These are phyloP conservation scores for Periconia sp. DNA, from an alignment of 2,329 filamentous ascomycete species.

Conservation along the genomic window DNA sequence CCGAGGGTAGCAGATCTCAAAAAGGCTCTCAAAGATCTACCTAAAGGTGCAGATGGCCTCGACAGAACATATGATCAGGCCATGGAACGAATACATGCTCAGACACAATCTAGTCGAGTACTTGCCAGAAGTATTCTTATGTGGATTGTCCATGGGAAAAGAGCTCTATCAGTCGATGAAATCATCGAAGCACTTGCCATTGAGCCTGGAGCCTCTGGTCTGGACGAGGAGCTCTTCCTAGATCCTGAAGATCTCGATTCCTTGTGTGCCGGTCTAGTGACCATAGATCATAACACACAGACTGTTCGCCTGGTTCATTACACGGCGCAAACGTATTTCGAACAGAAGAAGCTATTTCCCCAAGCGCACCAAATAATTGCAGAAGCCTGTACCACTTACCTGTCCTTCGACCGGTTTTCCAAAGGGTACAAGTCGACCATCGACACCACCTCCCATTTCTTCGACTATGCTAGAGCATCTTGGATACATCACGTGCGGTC, in stretches of 20 bases:
- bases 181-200: conserved; percentile 10
- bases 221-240: conserved; percentile 3
- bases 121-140: conserved; percentile 1
- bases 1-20: neutral
- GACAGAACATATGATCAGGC: conserved; percentile 4
- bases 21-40: neutral
- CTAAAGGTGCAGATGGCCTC: conserved; percentile 3
- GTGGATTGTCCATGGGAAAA: conserved; percentile 3
- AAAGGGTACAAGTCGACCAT: no score
- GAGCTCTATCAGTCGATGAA: conserved; percentile 4
- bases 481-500: no score
- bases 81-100: conserved; percentile 1
- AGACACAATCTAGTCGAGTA: neutral
- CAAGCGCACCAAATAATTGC: conserved; percentile 23
- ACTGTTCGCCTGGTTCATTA: conserved; percentile 29
- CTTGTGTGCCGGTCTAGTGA: conserved; percentile 34
- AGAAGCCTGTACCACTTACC: conserved; percentile 20
- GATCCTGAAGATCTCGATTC: conserved; percentile 11
- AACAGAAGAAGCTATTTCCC: conserved; percentile 28
- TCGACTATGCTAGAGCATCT: no score
- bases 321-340: conserved; percentile 26
- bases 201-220: neutral
- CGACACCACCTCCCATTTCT: no score
- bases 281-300: conserved; percentile 27
- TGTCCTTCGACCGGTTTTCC: no score